Conservation (phyloP, 2,329 filamentous ascomycete species). For the Reticulascus tulasneorum region DNA sequence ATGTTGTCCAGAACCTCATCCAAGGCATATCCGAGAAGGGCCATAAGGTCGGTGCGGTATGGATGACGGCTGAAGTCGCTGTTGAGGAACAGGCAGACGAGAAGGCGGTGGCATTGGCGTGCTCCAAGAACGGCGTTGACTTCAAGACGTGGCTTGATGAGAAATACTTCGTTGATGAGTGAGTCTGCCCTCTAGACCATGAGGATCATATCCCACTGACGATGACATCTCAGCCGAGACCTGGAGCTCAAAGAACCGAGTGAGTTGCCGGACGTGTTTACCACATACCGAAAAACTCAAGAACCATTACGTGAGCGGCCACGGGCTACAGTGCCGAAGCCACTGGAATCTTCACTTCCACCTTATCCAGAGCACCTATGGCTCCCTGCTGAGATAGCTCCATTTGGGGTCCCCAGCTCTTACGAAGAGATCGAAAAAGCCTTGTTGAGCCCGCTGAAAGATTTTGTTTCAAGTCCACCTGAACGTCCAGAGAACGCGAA, state of each 20-base stretch:
- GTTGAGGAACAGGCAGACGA: constrained; percentile 68
- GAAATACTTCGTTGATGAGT: constrained; percentile 80
- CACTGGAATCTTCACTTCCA: constrained; percentile 49
- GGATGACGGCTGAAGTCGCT: constrained; percentile 70
- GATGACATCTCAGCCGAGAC: constrained; percentile 52
- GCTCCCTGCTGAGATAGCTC: constrained; percentile 55
- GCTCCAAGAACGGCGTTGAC: constrained; percentile 47
- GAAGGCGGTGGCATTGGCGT: constrained; percentile 46
- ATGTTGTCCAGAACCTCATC: constrained; percentile 57
- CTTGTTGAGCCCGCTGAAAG: constrained; percentile 54
- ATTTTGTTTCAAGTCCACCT: constrained; percentile 48
- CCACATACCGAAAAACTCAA: constrained; percentile 67
- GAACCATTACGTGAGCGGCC: constrained; percentile 67
- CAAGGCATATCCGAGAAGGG: constrained; percentile 37
- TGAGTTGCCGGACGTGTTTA: constrained; percentile 72
- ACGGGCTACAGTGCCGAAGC: constrained; percentile 50
- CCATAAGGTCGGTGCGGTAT: constrained; percentile 57
- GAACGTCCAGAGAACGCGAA: constrained; percentile 46
- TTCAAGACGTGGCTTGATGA: constrained; percentile 69
- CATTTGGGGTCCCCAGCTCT: constrained; percentile 59
- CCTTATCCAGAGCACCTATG: constrained; percentile 44
- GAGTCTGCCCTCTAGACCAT: constrained; percentile 29
- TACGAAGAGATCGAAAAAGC: constrained; percentile 49
- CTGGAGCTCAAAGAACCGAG: constrained; percentile 51
- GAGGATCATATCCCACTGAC: constrained; percentile 15